Conservation (phyloP, 2,329 filamentous ascomycete species). For the Cladosporium sphaerospermum region DNA sequence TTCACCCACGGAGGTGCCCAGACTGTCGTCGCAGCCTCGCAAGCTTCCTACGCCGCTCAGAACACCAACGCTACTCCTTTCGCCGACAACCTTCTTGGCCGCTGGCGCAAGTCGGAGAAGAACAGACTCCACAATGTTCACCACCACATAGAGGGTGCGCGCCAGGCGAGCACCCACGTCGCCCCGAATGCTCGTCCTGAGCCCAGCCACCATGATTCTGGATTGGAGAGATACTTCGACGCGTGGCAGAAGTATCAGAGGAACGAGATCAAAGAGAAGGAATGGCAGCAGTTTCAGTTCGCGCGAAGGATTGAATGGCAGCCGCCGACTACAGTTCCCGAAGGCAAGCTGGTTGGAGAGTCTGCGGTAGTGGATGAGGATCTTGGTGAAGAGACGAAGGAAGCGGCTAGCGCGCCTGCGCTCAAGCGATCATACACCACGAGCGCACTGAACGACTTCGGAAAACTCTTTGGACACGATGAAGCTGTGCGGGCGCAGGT, state of each 20-base stretch:
- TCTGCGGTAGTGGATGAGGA: slow-evolving; percentile 33
- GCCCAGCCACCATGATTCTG: slow-evolving; percentile 37
- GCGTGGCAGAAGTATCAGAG: slow-evolving; percentile 75
- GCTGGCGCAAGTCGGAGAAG: slow-evolving; percentile 38
- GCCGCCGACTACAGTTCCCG: slow-evolving; percentile 38
- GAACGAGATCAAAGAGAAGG: slow-evolving; percentile 69
- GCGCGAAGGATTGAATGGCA: slow-evolving; percentile 88
- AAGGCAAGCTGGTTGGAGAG: slow-evolving; percentile 26
- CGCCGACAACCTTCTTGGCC: slow-evolving; percentile 43
- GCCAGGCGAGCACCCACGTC: slow-evolving; percentile 30
- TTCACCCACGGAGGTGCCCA: slow-evolving; percentile 98
- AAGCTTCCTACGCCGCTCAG: slow-evolving; percentile 70
- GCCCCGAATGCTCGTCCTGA: slow-evolving; percentile 30
- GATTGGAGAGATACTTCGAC: slow-evolving; percentile 85
- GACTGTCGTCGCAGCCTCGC: slow-evolving; percentile 90
- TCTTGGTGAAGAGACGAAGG: slow-evolving; percentile 25
- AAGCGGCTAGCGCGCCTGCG: slow-evolving; percentile 17
- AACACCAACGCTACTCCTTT: slow-evolving; percentile 51
- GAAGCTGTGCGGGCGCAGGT: slow-evolving; percentile 60
- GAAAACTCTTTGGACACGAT: slow-evolving; percentile 45
- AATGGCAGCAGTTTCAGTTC: slow-evolving; percentile 90
- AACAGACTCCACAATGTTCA: slow-evolving; percentile 25
- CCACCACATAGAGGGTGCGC: slow-evolving; percentile 27
- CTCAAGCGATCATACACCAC: slow-evolving; percentile 48
- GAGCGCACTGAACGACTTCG: slow-evolving; percentile 55